phyloP scores from a whole-genome alignment of 139 green algal genomes.

The Tetraselmis chui region DNA sequence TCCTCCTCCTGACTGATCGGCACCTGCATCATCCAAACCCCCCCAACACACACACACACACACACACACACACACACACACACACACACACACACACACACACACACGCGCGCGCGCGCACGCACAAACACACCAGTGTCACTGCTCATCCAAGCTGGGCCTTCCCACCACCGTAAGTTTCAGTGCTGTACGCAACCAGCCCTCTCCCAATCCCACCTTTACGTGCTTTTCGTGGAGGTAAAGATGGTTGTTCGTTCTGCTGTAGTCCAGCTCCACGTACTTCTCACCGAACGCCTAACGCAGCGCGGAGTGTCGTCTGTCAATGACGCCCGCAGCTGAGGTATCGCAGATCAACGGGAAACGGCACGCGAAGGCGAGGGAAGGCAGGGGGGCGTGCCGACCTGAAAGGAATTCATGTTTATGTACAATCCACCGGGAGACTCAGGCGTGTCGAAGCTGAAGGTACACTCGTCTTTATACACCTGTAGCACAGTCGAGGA shows the following conservation, averaged over 20 bases:
- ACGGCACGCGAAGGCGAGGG: conserved; percentile 10
- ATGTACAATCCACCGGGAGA: conserved; percentile 79
- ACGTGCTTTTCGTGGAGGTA: conserved; percentile 75
- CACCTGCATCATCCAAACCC: no score
- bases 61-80: no score
- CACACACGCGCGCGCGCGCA: no score
- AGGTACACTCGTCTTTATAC: conserved; percentile 90
- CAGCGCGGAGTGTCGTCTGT: no score
- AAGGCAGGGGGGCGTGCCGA: conserved; percentile 11
- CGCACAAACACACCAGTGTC: no score
- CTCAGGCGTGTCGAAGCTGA: conserved; percentile 72
- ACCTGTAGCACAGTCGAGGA: conserved; percentile 37
- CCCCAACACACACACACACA: no score
- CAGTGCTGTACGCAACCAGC: no score
- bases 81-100: no score
- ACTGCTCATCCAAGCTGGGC: no score
- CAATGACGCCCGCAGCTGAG: no score
- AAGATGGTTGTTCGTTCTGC: conserved; percentile 51
- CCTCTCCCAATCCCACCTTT: conserved; percentile 30
- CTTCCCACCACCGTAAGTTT: no score
- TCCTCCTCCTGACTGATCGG: conserved; percentile 45
- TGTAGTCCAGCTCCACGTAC: conserved; percentile 65
- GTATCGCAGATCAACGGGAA: no score
- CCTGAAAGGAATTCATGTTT: conserved; percentile 75
- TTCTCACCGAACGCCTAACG: conserved; percentile 68